Percentiles rank a stretch among this genome's conserved stretches.
Evolutionary conservation across 768 basidiomycete genomes (phyloP).

Genomic region (Tulasnella sp.): DNA sequence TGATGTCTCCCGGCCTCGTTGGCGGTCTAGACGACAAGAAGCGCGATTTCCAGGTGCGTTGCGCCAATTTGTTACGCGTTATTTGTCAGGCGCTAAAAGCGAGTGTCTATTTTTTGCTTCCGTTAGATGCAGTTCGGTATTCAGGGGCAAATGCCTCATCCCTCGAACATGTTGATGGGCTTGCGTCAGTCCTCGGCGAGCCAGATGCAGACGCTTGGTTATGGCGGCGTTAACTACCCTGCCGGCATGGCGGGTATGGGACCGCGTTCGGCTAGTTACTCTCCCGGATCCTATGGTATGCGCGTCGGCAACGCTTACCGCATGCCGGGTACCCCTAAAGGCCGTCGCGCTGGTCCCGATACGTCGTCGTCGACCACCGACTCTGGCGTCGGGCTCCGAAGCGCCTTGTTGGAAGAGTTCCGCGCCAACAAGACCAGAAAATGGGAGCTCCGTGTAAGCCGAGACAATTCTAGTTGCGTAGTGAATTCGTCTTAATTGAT

Average conservation of each 20-base stretch:
- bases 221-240: conserved; percentile 11
- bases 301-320: neutral
- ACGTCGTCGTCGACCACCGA: conserved; percentile 22
- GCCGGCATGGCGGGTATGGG: neutral
- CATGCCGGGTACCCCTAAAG: conserved; percentile 12
- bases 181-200: conserved; percentile 44
- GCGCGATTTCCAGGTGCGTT: conserved; percentile 57
- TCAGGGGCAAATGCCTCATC: conserved; percentile 46
- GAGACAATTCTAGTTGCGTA: neutral
- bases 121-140: conserved; percentile 47
- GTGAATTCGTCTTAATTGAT: neutral
- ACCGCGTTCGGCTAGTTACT: conserved; percentile 12
- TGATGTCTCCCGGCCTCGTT: conserved; percentile 52
- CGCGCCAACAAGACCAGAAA: conserved; percentile 73
- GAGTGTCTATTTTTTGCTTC: neutral
- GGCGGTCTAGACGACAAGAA: conserved; percentile 58
- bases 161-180: conserved; percentile 47
- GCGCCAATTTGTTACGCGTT: neutral
- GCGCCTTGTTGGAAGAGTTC: conserved; percentile 82
- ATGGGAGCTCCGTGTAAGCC: conserved; percentile 78
- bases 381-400: conserved; percentile 49
- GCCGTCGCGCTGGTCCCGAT: conserved; percentile 19
- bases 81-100: neutral
- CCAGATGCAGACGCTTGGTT: conserved; percentile 9
- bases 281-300: neutral